Conservation (phyloP, 257 asterid genomes). For the Mitragyna speciosa region DNA sequence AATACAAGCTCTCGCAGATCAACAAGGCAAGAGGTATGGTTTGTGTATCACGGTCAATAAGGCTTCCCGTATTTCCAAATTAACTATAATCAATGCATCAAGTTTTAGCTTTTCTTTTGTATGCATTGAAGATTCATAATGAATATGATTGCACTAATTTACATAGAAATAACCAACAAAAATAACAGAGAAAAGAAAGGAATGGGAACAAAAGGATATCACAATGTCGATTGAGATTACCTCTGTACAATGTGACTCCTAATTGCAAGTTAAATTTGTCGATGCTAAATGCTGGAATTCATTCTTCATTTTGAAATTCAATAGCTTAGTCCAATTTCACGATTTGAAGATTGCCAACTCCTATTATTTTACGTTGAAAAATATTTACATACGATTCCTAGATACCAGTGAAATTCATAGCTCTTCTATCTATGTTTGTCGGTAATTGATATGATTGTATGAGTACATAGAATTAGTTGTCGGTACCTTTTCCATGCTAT, state of each 20-base stretch:
- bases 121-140: not conserved
- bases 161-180: not conserved
- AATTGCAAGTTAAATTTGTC: not conserved
- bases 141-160: not conserved
- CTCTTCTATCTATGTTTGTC: not conserved
- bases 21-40: conserved; percentile 41
- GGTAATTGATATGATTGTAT: not conserved
- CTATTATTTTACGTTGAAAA: not conserved
- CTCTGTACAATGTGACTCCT: not conserved
- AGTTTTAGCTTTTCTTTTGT: not conserved
- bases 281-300: not conserved
- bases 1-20: conserved; percentile 31
- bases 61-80: not conserved
- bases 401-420: not conserved
- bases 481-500: no score
- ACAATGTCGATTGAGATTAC: not conserved
- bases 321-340: not conserved
- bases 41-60: not conserved
- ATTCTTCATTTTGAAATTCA: not conserved
- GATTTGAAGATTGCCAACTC: not conserved
- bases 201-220: not conserved
- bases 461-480: no score
- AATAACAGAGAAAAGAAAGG: not conserved
- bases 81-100: not conserved
- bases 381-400: no score